Evolutionary conservation across 495 filamentous ascomycete species (phyloP).

Genomic region (Ascobolus immersus): DNA sequence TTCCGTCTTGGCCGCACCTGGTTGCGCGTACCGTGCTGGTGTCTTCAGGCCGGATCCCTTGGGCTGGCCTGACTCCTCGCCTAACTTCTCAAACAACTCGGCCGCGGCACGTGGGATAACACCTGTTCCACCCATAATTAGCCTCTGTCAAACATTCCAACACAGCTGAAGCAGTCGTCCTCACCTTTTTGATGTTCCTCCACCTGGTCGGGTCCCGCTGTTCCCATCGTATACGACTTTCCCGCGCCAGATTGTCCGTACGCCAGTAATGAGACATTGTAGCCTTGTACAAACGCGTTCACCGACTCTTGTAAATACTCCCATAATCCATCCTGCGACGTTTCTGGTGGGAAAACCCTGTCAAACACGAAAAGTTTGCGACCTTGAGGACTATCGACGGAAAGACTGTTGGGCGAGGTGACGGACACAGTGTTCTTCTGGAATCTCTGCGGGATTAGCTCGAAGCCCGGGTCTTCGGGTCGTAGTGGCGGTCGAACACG

Average conservation of each 20-base stretch:
- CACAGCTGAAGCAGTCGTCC: slow-evolving; percentile 29
- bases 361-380: slow-evolving; percentile 92
- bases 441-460: slow-evolving; percentile 85
- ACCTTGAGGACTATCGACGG: slow-evolving; percentile 74
- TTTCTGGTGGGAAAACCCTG: slow-evolving; percentile 64
- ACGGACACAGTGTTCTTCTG: slow-evolving; percentile 82
- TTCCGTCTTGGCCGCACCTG: slow-evolving; percentile 29
- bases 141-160: slow-evolving; percentile 3
- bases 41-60: slow-evolving; percentile 56
- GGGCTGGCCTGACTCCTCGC: slow-evolving; percentile 31
- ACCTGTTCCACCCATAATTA: slow-evolving; percentile 26
- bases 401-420: slow-evolving; percentile 54
- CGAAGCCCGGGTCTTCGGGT: slow-evolving; percentile 67
- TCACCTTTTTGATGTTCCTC: slow-evolving; percentile 36
- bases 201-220: slow-evolving; percentile 66
- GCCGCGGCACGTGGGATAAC: slow-evolving; percentile 79
- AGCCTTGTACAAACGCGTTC: slow-evolving; percentile 74
- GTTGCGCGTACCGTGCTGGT: slow-evolving; percentile 54
- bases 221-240: slow-evolving; percentile 99
- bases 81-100: slow-evolving; percentile 68
- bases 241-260: slow-evolving; percentile 99
- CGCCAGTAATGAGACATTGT: slow-evolving; percentile 94
- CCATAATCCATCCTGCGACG: slow-evolving; percentile 77
- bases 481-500: slow-evolving; percentile 77
- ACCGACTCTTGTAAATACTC: slow-evolving; percentile 83